phyloP scores from a whole-genome alignment of 176 grass and related monocot species.

The Poa annua region DNA sequence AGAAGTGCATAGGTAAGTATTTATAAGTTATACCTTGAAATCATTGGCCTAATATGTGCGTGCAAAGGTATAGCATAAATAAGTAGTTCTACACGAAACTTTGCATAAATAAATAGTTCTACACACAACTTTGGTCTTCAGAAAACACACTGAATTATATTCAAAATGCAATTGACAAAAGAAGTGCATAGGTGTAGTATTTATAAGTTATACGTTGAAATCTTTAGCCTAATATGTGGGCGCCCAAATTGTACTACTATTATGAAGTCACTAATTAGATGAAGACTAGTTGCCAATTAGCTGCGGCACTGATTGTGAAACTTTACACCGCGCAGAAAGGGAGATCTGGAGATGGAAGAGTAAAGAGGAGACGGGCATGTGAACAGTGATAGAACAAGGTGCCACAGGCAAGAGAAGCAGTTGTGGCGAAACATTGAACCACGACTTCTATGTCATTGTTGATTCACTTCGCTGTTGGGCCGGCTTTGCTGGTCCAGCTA shows the following conservation, averaged over 20 bases:
- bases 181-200: neutral
- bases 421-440: neutral
- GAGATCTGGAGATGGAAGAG: neutral
- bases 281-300: neutral
- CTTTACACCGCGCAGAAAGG: neutral
- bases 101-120: no score
- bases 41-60: no score
- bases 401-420: neutral
- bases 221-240: neutral
- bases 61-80: conserved; percentile 21
- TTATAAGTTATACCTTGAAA: no score
- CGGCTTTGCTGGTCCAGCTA: neutral
- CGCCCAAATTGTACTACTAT: neutral
- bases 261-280: neutral
- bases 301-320: neutral
- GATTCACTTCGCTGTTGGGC: neutral
- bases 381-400: neutral
- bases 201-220: conserved; percentile 11
- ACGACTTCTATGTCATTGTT: neutral
- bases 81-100: no score
- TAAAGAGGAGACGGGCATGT: neutral
- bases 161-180: neutral
- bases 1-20: no score
- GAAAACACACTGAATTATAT: conserved; percentile 27
- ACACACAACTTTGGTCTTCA: neutral